Conservation (phyloP, 148 eudicot genomes). For the Linanthus parryae region DNA sequence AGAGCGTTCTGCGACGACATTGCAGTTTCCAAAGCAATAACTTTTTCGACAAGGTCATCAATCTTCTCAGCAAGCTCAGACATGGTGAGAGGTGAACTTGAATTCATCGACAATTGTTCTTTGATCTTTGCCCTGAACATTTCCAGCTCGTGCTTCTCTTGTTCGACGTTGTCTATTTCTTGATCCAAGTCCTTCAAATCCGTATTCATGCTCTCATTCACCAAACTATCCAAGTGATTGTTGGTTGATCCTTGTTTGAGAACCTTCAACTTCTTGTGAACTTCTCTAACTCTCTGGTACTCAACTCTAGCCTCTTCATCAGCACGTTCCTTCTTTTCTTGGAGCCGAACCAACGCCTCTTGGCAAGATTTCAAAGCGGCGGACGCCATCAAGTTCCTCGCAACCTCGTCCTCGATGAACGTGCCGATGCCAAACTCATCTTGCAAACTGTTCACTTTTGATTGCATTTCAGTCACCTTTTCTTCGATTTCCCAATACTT, state of each 20-base stretch:
- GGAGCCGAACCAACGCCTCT: conserved; percentile 43
- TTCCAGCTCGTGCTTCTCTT: conserved; percentile 22
- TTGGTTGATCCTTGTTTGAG: conserved; percentile 34
- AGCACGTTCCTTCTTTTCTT: conserved; percentile 35
- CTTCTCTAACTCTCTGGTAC: conserved; percentile 39
- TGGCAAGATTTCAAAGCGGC: conserved; percentile 63
- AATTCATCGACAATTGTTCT: conserved; percentile 29
- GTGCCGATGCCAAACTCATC: conserved; percentile 66
- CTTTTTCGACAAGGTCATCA: conserved; percentile 60
- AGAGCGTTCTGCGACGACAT: conserved; percentile 54
- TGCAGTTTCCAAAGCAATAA: conserved; percentile 45
- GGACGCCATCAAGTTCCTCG: conserved; percentile 52
- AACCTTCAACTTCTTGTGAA: conserved; percentile 36
- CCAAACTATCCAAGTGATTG: background rate
- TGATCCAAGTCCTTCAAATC: conserved; percentile 19
- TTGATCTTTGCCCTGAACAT: conserved; percentile 25
- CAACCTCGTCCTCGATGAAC: conserved; percentile 71
- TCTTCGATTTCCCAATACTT: conserved; percentile 65
- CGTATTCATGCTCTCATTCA: conserved; percentile 3
- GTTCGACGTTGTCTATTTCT: conserved; percentile 18
- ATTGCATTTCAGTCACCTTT: conserved; percentile 50
- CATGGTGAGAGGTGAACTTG: conserved; percentile 37
- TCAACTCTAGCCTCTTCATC: conserved; percentile 43
- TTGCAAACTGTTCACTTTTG: conserved; percentile 42
- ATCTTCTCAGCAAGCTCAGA: conserved; percentile 69